Evolutionary conservation across 2,329 filamentous ascomycete genomes (phyloP).

Genomic region (Myriosclerotinia duriaeana): DNA sequence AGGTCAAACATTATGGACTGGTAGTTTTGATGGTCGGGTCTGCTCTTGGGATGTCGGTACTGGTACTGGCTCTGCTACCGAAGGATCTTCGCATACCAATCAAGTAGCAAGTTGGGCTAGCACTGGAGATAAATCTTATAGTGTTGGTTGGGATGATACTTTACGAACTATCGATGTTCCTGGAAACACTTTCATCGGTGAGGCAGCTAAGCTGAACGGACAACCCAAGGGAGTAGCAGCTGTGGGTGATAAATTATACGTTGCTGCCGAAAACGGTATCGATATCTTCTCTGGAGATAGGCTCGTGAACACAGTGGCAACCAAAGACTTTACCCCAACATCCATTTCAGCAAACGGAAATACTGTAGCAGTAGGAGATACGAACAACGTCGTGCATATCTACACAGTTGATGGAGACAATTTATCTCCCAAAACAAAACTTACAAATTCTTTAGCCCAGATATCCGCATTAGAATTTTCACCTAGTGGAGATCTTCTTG

Average conservation of each 20-base stretch:
- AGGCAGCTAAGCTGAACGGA: slow-evolving; percentile 64
- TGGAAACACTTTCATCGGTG: slow-evolving; percentile 72
- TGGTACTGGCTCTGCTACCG: slow-evolving; percentile 68
- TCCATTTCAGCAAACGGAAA: slow-evolving; percentile 68
- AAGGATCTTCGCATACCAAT: slow-evolving; percentile 81
- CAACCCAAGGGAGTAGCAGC: slow-evolving; percentile 76
- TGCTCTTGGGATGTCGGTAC: slow-evolving; percentile 77
- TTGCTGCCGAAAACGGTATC: slow-evolving; percentile 55
- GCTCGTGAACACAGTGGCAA: slow-evolving; percentile 56
- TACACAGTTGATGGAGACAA: slow-evolving; percentile 63
- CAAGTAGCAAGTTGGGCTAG: slow-evolving; percentile 76
- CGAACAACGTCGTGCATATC: slow-evolving; percentile 72
- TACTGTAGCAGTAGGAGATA: slow-evolving; percentile 72
- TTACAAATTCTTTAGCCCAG: slow-evolving; percentile 67
- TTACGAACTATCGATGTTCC: slow-evolving; percentile 75
- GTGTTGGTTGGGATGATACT: slow-evolving; percentile 91
- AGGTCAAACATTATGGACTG: slow-evolving; percentile 72
- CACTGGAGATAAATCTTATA: slow-evolving; percentile 66
- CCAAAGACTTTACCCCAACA: slow-evolving; percentile 64
- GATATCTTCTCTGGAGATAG: slow-evolving; percentile 60
- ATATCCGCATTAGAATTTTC: slow-evolving; percentile 86
- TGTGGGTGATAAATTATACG: slow-evolving; percentile 50
- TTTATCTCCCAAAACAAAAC: slow-evolving; percentile 46
- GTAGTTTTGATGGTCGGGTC: slow-evolving; percentile 87
- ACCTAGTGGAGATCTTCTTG: slow-evolving; percentile 70